Percentiles rank a stretch among this genome's conserved stretches.
Conservation (phyloP, 148 eudicot genomes). For the Rhododendron molle region DNA sequence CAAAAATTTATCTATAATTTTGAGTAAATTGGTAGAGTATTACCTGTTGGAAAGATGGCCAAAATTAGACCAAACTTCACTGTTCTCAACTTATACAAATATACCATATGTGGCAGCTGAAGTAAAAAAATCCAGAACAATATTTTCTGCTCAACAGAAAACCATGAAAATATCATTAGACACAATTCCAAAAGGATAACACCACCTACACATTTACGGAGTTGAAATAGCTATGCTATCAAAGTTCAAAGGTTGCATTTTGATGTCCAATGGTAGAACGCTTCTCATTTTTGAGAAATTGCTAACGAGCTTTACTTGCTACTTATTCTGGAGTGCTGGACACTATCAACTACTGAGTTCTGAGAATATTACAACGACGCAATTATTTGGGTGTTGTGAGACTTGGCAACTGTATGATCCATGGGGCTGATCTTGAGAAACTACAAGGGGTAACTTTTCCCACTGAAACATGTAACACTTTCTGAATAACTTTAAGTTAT, state of each 20-base stretch:
- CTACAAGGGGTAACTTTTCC: too few relatives aligned
- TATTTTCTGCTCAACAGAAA: slow-evolving; percentile 50
- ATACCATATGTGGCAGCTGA: slow-evolving; percentile 82
- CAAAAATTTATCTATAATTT: background rate
- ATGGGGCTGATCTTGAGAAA: too few relatives aligned
- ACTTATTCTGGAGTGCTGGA: too few relatives aligned
- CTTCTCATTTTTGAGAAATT: too few relatives aligned
- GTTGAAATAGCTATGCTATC: background rate
- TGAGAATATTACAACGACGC: too few relatives aligned
- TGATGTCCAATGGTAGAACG: background rate
- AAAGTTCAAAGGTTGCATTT: background rate
- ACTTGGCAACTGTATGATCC: too few relatives aligned
- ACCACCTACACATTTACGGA: background rate
- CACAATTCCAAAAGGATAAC: background rate
- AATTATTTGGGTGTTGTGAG: too few relatives aligned
- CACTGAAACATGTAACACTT: too few relatives aligned
- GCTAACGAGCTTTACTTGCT: too few relatives aligned
- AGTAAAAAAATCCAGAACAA: slow-evolving; percentile 76
- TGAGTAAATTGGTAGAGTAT: background rate
- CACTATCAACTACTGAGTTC: too few relatives aligned
- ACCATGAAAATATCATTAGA: slow-evolving; percentile 8
- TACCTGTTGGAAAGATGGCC: slow-evolving; percentile 85
- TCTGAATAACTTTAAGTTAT: too few relatives aligned
- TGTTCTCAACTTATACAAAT: slow-evolving; percentile 79
- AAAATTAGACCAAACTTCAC: slow-evolving; percentile 64